Evolutionary conservation across 2,329 filamentous ascomycete species (phyloP).

Genomic region (Plectosphaerella cucumerina): DNA sequence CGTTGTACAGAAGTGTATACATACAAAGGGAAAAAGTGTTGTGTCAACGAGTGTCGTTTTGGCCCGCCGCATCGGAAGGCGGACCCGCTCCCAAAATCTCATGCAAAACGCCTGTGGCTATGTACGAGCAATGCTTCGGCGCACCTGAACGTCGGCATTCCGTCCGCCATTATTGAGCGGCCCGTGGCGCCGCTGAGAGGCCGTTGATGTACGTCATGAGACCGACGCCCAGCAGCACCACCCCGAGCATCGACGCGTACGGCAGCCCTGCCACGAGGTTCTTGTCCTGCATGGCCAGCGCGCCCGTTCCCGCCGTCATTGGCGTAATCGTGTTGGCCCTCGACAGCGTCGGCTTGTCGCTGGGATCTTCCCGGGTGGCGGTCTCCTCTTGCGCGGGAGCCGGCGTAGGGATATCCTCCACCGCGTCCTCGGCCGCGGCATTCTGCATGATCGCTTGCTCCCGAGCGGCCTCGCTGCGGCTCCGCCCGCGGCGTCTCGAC

Average conservation of each 20-base stretch:
- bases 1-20: constrained; percentile 3
- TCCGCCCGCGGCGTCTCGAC: constrained; percentile 20
- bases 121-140: not conserved
- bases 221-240: constrained; percentile 76
- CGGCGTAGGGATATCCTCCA: not conserved
- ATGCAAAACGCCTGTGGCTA: constrained; percentile 1
- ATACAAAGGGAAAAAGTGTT: constrained; percentile 3
- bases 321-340: constrained; percentile 47
- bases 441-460: constrained; percentile 3
- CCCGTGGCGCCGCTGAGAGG: constrained; percentile 55
- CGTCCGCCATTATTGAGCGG: constrained; percentile 22
- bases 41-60: not conserved
- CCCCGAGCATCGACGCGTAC: constrained; percentile 77
- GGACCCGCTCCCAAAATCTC: not conserved
- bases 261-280: constrained; percentile 57
- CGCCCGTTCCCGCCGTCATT: constrained; percentile 31
- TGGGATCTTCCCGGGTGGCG: constrained; percentile 23
- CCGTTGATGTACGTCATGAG: constrained; percentile 85
- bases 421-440: not conserved
- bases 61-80: not conserved
- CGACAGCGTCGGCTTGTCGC: constrained; percentile 39
- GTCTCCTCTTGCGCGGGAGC: constrained; percentile 1
- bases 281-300: constrained; percentile 34
- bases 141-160: not conserved
- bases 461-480: constrained; percentile 3